Percentiles rank a stretch among this genome's conserved stretches.
These are phyloP conservation scores for Colletotrichum sp. DNA, from an alignment of 2,329 filamentous ascomycete species.

Conservation along the genomic window DNA sequence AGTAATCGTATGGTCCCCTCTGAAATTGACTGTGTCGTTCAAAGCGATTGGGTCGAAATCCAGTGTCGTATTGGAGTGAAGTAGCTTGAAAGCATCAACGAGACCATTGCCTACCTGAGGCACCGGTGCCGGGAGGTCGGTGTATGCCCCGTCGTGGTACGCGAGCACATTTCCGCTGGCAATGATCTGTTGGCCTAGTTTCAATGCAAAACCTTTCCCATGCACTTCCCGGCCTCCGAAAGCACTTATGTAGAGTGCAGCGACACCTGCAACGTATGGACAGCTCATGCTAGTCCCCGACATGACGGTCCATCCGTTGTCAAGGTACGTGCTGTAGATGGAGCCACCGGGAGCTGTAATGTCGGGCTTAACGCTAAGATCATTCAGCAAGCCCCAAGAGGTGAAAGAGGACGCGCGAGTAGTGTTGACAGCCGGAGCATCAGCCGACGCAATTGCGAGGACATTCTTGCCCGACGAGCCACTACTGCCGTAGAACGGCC, in stretches of 20 bases:
- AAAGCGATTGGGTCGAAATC: slow-evolving; percentile 44
- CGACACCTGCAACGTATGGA: slow-evolving; percentile 49
- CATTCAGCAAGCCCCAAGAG: slow-evolving; percentile 47
- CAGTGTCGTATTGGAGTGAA: slow-evolving; percentile 40
- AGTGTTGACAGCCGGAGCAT: slow-evolving; percentile 1
- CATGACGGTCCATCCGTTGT: slow-evolving; percentile 39
- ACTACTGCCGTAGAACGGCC: slow-evolving; percentile 49
- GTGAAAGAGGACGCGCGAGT: slow-evolving; percentile 33
- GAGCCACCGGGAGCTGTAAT: slow-evolving; percentile 46
- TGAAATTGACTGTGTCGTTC: slow-evolving; percentile 48
- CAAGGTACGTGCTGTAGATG: slow-evolving; percentile 45
- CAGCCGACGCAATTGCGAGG: slow-evolving; percentile 47
- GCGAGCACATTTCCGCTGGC: slow-evolving; percentile 30
- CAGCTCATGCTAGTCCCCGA: slow-evolving; percentile 55
- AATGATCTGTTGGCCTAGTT: slow-evolving; percentile 34
- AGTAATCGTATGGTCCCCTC: slow-evolving; percentile 24
- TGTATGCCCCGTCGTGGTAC: slow-evolving; percentile 28
- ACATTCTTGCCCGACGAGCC: slow-evolving; percentile 47
- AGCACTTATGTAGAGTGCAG: slow-evolving; percentile 37
- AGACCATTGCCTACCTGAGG: slow-evolving; percentile 45
- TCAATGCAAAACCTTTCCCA: slow-evolving; percentile 32
- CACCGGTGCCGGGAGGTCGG: slow-evolving; percentile 32
- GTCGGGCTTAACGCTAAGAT: slow-evolving; percentile 48
- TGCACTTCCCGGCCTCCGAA: slow-evolving; percentile 34
- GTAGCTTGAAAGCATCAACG: slow-evolving; percentile 44